A percentile compares a stretch with the other conserved stretches of the same genome.
Evolutionary conservation across 768 basidiomycete species (phyloP).

Genomic region (Phlebiopsis gigantea): DNA sequence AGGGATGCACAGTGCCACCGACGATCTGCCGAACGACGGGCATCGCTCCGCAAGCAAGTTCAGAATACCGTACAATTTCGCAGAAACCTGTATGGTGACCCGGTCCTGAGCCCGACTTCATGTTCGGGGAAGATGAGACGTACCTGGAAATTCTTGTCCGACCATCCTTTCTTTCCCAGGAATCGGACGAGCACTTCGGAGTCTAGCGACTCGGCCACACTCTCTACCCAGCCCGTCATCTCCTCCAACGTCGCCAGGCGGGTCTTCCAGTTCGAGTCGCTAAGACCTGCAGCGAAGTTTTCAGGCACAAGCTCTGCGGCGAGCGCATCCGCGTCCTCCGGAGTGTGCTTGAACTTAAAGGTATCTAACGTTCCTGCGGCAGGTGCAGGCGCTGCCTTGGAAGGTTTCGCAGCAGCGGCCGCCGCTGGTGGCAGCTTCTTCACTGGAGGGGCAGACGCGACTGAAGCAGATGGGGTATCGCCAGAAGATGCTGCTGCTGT

Average conservation of each 20-base stretch:
- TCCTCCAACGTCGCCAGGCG: constrained; percentile 84
- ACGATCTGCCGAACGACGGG: constrained; percentile 81
- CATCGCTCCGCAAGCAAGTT: constrained; percentile 67
- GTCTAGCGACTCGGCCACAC: constrained; percentile 60
- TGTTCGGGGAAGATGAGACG: background rate
- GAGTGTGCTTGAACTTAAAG: constrained; percentile 86
- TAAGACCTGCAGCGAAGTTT: constrained; percentile 64
- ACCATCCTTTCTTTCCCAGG: constrained; percentile 90
- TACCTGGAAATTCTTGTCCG: constrained; percentile 99
- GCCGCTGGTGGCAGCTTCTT: constrained; percentile 42
- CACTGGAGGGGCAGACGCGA: constrained; percentile 24
- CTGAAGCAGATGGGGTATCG: constrained; percentile 19
- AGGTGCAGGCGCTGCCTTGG: constrained; percentile 44
- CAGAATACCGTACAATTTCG: constrained; percentile 82
- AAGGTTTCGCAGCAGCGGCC: constrained; percentile 39
- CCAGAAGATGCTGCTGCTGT: constrained; percentile 30
- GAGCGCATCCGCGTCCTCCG: constrained; percentile 87
- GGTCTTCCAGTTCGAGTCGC: constrained; percentile 92
- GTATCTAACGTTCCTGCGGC: constrained; percentile 62
- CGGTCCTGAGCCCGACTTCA: background rate
- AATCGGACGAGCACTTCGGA: constrained; percentile 86
- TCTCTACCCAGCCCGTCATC: constrained; percentile 78
- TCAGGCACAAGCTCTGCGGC: constrained; percentile 66
- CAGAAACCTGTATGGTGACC: constrained; percentile 61
- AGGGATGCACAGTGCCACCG: constrained; percentile 72